Conservation (phyloP, 2,329 filamentous ascomycete species). For the Arthrobotrys conoides region DNA sequence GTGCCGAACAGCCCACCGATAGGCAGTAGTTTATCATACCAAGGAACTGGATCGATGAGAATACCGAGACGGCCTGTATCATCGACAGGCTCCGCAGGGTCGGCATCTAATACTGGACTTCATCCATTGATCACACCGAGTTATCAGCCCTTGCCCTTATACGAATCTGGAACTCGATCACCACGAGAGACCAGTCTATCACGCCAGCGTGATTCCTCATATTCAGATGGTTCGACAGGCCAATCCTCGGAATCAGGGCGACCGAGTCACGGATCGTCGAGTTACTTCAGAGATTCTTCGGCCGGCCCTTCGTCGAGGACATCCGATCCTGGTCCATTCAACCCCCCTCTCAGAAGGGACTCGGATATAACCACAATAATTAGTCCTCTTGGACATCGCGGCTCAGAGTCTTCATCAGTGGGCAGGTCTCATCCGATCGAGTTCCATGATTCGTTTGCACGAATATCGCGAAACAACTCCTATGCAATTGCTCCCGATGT, state of each 20-base stretch:
- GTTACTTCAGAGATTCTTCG: conserved; percentile 51
- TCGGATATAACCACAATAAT: conserved; percentile 42
- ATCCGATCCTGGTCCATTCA: neutral
- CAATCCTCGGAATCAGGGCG: conserved; percentile 50
- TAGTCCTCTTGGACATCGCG: conserved; percentile 26
- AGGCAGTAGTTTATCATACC: conserved; percentile 4
- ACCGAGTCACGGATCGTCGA: conserved; percentile 6
- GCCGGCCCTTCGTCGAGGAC: conserved; percentile 26
- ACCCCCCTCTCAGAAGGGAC: conserved; percentile 26
- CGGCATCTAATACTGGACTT: conserved; percentile 39
- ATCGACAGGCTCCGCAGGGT: conserved; percentile 51
- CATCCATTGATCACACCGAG: conserved; percentile 34
- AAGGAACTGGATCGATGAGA: conserved; percentile 38
- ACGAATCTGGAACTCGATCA: conserved; percentile 36
- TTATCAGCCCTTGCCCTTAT: conserved; percentile 18
- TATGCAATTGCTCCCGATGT: conserved; percentile 31
- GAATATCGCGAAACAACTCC: conserved; percentile 42
- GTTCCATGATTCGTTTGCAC: conserved; percentile 29
- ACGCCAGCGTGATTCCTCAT: conserved; percentile 42
- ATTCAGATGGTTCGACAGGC: conserved; percentile 46
- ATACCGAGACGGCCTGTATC: conserved; percentile 53
- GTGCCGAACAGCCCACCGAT: conserved; percentile 47
- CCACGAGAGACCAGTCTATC: conserved; percentile 39
- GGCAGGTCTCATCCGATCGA: conserved; percentile 26
- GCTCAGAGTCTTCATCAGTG: conserved; percentile 17